Conservation (phyloP, 2,329 filamentous ascomycete genomes). For the Epichloe amarillans region DNA sequence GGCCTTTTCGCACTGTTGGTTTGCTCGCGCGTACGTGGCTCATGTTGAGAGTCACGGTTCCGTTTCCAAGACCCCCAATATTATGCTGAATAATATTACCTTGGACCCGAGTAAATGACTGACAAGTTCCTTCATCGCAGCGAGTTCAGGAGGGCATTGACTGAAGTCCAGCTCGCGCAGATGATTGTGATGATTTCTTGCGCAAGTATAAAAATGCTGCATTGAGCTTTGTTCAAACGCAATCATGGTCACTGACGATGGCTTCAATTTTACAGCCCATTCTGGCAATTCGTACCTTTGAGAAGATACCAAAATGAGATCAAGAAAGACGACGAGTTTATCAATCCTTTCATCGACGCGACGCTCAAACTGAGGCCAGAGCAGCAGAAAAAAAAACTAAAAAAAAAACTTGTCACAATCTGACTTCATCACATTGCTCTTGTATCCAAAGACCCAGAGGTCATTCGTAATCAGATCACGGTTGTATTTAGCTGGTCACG, state of each 20-base stretch:
- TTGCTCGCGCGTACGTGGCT: background rate
- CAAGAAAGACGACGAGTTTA: conserved; percentile 26
- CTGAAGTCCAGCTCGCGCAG: conserved; percentile 63
- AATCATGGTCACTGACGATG: conserved; percentile 12
- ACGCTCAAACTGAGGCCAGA: conserved; percentile 52
- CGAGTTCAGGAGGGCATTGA: conserved; percentile 70
- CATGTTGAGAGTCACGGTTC: background rate
- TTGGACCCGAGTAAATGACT: background rate
- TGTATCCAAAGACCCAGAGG: conserved; percentile 58
- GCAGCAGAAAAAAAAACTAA: conserved; percentile 48
- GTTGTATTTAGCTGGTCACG: conserved; percentile 75
- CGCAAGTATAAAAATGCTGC: conserved; percentile 5
- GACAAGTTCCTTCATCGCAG: conserved; percentile 23
- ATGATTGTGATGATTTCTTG: conserved; percentile 11
- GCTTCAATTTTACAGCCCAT: conserved; percentile 30
- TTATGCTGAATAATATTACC: background rate
- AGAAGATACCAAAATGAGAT: conserved; percentile 50
- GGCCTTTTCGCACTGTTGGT: too few relatives aligned
- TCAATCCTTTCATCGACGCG: too few relatives aligned
- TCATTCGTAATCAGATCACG: conserved; percentile 76
- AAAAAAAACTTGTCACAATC: conserved; percentile 37
- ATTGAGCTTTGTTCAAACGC: background rate
- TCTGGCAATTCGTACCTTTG: conserved; percentile 50
- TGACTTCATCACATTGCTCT: conserved; percentile 70
- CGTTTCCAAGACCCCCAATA: background rate